Evolutionary conservation across 2,329 filamentous ascomycete genomes (phyloP).

Genomic region (Dothideomycetidae sp.): DNA sequence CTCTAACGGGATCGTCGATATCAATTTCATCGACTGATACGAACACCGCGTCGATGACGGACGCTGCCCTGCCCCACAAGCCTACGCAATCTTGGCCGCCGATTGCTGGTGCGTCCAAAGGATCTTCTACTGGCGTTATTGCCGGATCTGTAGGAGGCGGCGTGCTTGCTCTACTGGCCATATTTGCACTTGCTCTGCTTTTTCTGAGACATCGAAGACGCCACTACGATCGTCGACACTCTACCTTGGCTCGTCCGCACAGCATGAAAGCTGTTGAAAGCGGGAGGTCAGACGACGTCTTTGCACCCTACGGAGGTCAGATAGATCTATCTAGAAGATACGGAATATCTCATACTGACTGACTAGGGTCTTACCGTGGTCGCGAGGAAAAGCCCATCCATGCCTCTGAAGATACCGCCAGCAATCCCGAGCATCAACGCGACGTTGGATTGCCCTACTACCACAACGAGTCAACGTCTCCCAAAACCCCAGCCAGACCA

Average conservation of each 20-base stretch:
- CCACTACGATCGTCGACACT: slow-evolving; percentile 2
- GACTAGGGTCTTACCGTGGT: slow-evolving; percentile 6
- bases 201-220: slow-evolving; percentile 3
- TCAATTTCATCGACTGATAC: not conserved
- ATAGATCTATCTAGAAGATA: no score
- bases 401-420: not conserved
- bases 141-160: slow-evolving; percentile 4
- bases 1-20: not conserved
- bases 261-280: slow-evolving; percentile 7
- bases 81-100: no score
- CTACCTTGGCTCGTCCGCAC: slow-evolving; percentile 2
- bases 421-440: not conserved
- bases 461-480: no score
- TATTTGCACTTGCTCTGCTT: slow-evolving; percentile 2
- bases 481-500: not conserved
- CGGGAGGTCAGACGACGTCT: slow-evolving; percentile 1
- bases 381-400: not conserved
- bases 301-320: slow-evolving; percentile 8
- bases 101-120: no score
- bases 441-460: no score
- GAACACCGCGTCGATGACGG: no score
- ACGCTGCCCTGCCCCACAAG: no score
- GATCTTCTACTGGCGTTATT: slow-evolving; percentile 4
- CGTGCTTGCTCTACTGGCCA: slow-evolving; percentile 1
- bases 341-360: not conserved